phyloP scores from a whole-genome alignment of 2,329 filamentous ascomycete species.

The Fusarium incarnatum region DNA sequence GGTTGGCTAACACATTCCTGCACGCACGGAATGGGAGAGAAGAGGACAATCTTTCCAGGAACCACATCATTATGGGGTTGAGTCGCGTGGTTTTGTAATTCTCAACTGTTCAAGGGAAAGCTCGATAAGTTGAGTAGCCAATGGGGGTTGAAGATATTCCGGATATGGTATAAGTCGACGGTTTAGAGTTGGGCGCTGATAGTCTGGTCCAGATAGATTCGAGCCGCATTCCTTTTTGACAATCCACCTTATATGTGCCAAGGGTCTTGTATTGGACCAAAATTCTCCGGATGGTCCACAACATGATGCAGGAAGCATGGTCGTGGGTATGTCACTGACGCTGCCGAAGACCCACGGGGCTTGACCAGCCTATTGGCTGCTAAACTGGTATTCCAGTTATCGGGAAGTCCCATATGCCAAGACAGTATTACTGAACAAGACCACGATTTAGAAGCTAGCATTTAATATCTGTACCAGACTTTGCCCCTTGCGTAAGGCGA shows the following conservation, averaged over 20 bases:
- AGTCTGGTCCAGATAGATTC: slow-evolving; percentile 6
- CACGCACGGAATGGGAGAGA: slow-evolving; percentile 4
- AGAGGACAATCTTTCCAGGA: background rate
- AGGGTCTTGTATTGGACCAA: background rate
- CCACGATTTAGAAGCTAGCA: background rate
- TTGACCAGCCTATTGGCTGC: background rate
- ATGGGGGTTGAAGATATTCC: background rate
- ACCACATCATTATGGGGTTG: background rate
- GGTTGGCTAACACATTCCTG: background rate
- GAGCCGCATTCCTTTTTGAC: slow-evolving; percentile 25
- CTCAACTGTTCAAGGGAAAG: background rate
- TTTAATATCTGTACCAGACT: background rate
- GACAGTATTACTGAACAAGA: background rate
- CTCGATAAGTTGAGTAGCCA: background rate
- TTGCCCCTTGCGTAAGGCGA: slow-evolving; percentile 4
- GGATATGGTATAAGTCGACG: slow-evolving; percentile 20
- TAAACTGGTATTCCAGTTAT: slow-evolving; percentile 1
- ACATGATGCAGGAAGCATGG: background rate
- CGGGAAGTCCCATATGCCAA: background rate
- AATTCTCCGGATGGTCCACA: background rate
- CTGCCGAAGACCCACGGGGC: slow-evolving; percentile 4
- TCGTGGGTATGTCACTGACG: background rate
- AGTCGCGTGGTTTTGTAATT: background rate
- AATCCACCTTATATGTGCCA: background rate
- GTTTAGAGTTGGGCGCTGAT: background rate